Evolutionary conservation across 2,329 filamentous ascomycete genomes (phyloP), one percentile per base, ranked within the genome.

Genomic region (Fusarium tupiense): DNA sequence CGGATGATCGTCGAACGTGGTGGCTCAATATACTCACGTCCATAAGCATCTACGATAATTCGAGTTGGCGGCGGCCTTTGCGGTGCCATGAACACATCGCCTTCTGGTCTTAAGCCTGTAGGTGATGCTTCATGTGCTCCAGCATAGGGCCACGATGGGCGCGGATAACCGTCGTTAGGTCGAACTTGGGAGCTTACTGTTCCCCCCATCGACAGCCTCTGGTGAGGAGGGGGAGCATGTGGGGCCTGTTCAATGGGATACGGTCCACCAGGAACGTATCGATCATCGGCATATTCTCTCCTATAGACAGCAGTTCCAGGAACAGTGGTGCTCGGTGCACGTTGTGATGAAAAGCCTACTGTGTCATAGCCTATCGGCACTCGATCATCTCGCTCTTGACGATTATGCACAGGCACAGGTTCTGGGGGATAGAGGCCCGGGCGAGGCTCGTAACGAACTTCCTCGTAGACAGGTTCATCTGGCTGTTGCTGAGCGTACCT

Each of bases 1-100:
- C 88, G 76, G 50, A 77, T 83, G 26, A 86, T 78, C 24, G 85
- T 75, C 31, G 81, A 75, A 54, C 85, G 86, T 16, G 83, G 77
- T 33, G 90, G 88, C 76, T 91, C 89, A 68, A 88, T 81, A 83
- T 95, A 98, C 80, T 94, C 91, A 80, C 94, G 93, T 46, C 95
- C 95, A 82, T 91, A 94, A 71, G 93, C 91, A 82, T 98, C 95
- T 62, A 97, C 87, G 40, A 97, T 87, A 72, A 98, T 92, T 70
- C 92, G 90, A 63, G 91, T 86, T 52, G 89, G 84, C 24, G 89
- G 87, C 12, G 89, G 86, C 57, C 86, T 81, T 76, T 85, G 86
- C 53, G 86, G 86, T 5, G 84, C 83, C 83, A 89, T 86, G n/a
- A 85, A 84, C 38, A 87, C 84, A 72, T 88, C 87, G 54, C 80